Evolutionary conservation across 2,329 filamentous ascomycete species (phyloP), one percentile per base, ranked within the genome.

Genomic region (Septoria linicola): DNA sequence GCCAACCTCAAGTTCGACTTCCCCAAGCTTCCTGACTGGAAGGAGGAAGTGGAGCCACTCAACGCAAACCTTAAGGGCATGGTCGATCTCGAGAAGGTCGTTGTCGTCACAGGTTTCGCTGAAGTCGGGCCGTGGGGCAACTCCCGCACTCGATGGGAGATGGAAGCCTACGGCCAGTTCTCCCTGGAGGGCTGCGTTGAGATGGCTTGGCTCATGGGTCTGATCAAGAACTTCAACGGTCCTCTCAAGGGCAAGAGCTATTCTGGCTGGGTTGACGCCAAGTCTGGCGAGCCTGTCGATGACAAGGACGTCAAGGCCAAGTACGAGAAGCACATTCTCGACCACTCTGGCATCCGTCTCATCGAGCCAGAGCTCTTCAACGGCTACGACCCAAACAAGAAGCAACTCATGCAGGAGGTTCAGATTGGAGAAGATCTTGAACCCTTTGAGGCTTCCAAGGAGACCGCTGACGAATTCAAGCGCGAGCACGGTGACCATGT

Each of bases 181-280:
- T 97, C 93, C 7, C 82, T 99, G 11, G 95, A 99, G 72, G 93
- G 93, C 23, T 97, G 93, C 66, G 87, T 99, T 54, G 93, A 99
- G 74, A 99, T 99, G 93, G 91, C 93, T 25, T 99, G 93, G 93
- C 89, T 99, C 72, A 99, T 97, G 92, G 93, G 93, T 67, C 83
- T 97, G 54, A 97, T 99, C 77, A 96, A 92, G 80, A 95, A 99
- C 72, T 89, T 96, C 78, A 97, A 97, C 63, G 93, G 93, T 14
- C 85, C 86, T 25, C 83, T 99, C 70, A 99, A 99, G 78, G 93
- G 93, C 70, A 87, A 95, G 76, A 87, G 87, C 59, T 97, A 99
- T 76, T 89, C 92, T 61, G 93, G 93, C 63, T 99, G 89, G 90
- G 89, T 99, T 53, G 93, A 99, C 67, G 80, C 84, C 69, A 97